A percentile compares a stretch with the other conserved stretches of the same genome.
phyloP scores from a whole-genome alignment of 192 early-diverging fungal genomes.

The Rhizophagus prolifer region DNA sequence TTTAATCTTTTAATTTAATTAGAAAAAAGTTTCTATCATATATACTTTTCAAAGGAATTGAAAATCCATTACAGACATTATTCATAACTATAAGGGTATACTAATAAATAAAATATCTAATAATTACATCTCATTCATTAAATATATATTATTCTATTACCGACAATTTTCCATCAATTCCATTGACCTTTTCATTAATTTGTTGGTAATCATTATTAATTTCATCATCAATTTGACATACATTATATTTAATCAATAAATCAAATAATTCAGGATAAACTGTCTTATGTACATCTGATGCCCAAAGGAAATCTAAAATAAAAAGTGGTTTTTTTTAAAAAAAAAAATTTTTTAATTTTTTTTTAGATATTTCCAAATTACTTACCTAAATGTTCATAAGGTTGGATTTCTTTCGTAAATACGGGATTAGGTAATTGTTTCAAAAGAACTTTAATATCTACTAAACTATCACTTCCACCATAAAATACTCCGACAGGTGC shows the following conservation, averaged over 20 bases:
- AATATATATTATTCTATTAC: too few relatives aligned
- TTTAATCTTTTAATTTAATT: too few relatives aligned
- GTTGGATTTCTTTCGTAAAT: slow-evolving; percentile 57
- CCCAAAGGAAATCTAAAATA: slow-evolving; percentile 50
- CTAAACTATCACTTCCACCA: slow-evolving; percentile 82
- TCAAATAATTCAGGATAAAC: slow-evolving; percentile 53
- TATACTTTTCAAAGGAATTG: too few relatives aligned
- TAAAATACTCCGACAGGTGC: slow-evolving; percentile 92
- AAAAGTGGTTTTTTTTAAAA: background rate
- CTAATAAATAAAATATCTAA: too few relatives aligned
- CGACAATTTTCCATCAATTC: too few relatives aligned
- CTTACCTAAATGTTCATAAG: slow-evolving; percentile 80
- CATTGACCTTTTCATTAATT: background rate
- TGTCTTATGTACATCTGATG: slow-evolving; percentile 40
- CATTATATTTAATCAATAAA: slow-evolving; percentile 32
- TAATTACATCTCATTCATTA: too few relatives aligned
- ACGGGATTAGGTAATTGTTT: slow-evolving; percentile 55
- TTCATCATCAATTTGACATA: background rate
- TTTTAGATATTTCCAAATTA: background rate
- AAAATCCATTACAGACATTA: too few relatives aligned
- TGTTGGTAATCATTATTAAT: background rate
- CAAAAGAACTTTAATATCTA: slow-evolving; percentile 63
- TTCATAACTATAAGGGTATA: too few relatives aligned
- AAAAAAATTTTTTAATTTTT: too few relatives aligned
- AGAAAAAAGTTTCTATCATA: too few relatives aligned